Conservation (phyloP, 371 early-diverging fungal genomes). For the Mucor irregularis region DNA sequence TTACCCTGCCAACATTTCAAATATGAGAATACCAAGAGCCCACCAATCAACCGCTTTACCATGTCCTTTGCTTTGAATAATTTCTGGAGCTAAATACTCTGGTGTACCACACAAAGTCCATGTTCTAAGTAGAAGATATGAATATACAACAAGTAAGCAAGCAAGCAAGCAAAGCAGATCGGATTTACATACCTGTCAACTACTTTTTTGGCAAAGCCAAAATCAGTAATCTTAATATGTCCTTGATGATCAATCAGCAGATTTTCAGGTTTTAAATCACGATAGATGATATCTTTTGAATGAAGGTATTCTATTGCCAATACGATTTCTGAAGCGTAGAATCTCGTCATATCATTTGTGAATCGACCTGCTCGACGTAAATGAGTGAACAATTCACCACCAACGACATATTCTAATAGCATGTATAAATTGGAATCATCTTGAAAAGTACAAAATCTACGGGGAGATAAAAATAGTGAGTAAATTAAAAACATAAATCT, state of each 20-base stretch:
- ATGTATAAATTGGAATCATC: slow-evolving; percentile 79
- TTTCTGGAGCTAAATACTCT: slow-evolving; percentile 96
- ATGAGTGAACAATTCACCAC: slow-evolving; percentile 90
- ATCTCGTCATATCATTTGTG: slow-evolving; percentile 78
- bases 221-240: slow-evolving; percentile 92
- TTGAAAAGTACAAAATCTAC: slow-evolving; percentile 74
- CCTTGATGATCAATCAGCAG: slow-evolving; percentile 80
- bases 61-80: slow-evolving; percentile 94
- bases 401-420: slow-evolving; percentile 89
- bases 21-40: slow-evolving; percentile 94
- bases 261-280: slow-evolving; percentile 89
- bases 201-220: slow-evolving; percentile 87
- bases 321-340: slow-evolving; percentile 64
- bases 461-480: slow-evolving; percentile 14
- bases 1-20: slow-evolving; percentile 88
- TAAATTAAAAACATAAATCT: no score
- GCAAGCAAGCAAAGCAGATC: background rate
- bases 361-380: slow-evolving; percentile 79
- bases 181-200: slow-evolving; percentile 32
- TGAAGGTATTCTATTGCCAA: slow-evolving; percentile 82
- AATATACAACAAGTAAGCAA: background rate
- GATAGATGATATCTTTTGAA: slow-evolving; percentile 77
- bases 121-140: slow-evolving; percentile 51
- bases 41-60: slow-evolving; percentile 97
- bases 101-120: slow-evolving; percentile 99